Base-by-base conservation (phyloP, 306 rosid species). In the Medicago truncatula region DNA sequence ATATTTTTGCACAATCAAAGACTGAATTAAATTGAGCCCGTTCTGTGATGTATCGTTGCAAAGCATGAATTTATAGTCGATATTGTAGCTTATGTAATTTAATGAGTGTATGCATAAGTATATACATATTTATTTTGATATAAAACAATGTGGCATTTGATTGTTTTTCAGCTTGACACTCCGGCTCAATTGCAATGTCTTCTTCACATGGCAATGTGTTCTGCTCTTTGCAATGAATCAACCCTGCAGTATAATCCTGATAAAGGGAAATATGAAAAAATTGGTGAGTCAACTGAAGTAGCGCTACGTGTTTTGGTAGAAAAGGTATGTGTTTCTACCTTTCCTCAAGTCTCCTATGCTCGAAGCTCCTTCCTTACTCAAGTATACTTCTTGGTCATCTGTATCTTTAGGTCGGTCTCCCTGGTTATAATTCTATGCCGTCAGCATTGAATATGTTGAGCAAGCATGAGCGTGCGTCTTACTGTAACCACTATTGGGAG, bases 241-340 rank as follows among this genome's bases (percentile, higher is more conserved):
- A 80, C 81, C 79, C 83, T 95, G 80, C 98, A 95, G 84, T 95
- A 92, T 86, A 92, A 95, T 84, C 97, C 93, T 67, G 92, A 92
- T 74, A 90, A 90, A 87, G 97, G 96, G 61, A 87, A 77, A 67
- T 90, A 90, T 43, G 97, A 95, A 89, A 95, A 92, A 81, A 95
- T 95, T 86, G 98, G 98, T n/a, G 98, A 95, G 90, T 95, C 98
- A 58, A 95, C 98, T 69, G 98, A 95, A 89, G 98, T 95, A 73
- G 98, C 98, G 80, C 88, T 95, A 59, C 97, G 98, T 38, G 98
- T 90, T 77, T 85, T 95, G 71, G 89, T 89, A 25, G 98, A 95
- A 80, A 95, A 95, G 97, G 98, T 91, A 68, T 39, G 71, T 79
- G 63, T 71, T 43, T 76, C 54, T 76, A 47, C 73, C 76, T 61